Base-by-base conservation (phyloP, 768 basidiomycete genomes). In the Auriscalpium vulgare region DNA sequence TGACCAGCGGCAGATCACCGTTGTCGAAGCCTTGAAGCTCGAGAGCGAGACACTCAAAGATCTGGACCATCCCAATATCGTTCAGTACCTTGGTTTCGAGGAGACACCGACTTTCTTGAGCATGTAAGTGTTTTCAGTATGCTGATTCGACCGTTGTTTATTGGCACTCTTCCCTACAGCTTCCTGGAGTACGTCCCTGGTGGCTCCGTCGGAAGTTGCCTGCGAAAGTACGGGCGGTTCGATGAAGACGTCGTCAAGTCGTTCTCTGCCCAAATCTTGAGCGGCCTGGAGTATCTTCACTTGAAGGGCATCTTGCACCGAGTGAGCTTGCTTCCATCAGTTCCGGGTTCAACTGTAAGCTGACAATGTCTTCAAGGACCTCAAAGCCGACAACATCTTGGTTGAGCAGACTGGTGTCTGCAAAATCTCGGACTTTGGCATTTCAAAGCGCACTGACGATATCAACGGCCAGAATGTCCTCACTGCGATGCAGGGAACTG, bases 121-220 rank as follows among this genome's bases (percentile, higher is more conserved):
- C 82, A 94, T 97, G 93, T 95, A 67, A 68, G 91, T 80, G 10
- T 13, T 45, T 34, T 50, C 36, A 56, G 54, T 40, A 21, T 44
- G 56, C 3, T 49, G 51, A 55, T 23, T 40, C 23, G 48, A 38
- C 34, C 46, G 1, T 21, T 46, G 19, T 16, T 13, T 35, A 17
- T 45, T 55, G 35, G 50, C 16, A 13, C 46, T 55, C 40, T 59
- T 48, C 46, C 3, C 29, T 29, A 35, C 60, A 98, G 95, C 66
- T 98, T 99, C 77, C 76, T 99, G 66, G 97, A 99, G 74, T 99
- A 99, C 68, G 95, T 99, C 54, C 94, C 95, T 55, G 97, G 97
- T 65, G 97, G 97, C 13, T 97, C 95, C 0, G 82, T 99, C 57
- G 91, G 92, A 62, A 84, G 88, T 66, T 86, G 92, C 72, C 69